Conservation (phyloP, 208 protist genomes). For the Wallacemonas sp. region DNA sequence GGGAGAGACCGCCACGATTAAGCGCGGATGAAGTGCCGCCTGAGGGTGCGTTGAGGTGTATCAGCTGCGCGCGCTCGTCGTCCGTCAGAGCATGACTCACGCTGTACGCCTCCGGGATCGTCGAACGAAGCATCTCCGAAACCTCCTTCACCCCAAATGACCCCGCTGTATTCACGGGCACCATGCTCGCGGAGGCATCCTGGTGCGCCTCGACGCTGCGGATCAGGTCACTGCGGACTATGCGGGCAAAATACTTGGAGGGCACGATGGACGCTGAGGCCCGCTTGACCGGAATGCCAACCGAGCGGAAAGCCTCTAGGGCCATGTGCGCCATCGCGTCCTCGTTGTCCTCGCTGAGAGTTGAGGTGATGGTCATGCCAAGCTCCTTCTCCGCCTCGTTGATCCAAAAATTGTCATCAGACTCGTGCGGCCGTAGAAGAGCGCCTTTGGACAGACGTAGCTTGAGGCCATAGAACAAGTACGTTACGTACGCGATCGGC, state of each 20-base stretch:
- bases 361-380: background rate
- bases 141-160: too few species aligned
- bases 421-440: constrained; percentile 49
- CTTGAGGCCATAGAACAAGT: constrained; percentile 76
- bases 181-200: background rate
- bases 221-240: constrained; percentile 1
- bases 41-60: background rate
- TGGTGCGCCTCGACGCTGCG: background rate
- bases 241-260: constrained; percentile 8
- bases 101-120: background rate
- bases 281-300: constrained; percentile 7
- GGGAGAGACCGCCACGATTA: constrained; percentile 25
- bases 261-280: background rate
- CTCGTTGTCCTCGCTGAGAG: background rate
- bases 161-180: too few species aligned
- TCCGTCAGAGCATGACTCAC: background rate
- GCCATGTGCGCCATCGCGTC: constrained; percentile 10
- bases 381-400: background rate
- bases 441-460: constrained; percentile 51
- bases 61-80: background rate
- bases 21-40: constrained; percentile 28
- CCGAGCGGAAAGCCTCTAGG: background rate
- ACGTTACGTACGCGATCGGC: constrained; percentile 59
- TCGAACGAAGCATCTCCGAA: constrained; percentile 4
- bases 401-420: constrained; percentile 22